Conservation (phyloP, 306 rosid species). For the Castanospermum australe region DNA sequence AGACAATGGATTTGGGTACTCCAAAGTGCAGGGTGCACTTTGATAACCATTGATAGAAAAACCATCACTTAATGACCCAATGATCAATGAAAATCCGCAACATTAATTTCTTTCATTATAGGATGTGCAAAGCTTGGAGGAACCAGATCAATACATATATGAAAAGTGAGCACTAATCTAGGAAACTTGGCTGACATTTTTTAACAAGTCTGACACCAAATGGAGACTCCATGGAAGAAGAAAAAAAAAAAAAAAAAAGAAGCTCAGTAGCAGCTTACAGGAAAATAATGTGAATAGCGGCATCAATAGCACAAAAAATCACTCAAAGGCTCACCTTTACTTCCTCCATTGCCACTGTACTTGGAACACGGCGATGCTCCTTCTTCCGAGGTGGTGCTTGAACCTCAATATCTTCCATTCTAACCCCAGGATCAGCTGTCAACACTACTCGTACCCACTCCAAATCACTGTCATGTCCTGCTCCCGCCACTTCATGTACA, state of each 20-base stretch:
- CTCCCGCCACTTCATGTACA: constrained; percentile 33
- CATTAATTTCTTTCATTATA: background rate
- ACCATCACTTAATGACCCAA: background rate
- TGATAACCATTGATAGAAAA: background rate
- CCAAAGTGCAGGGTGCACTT: background rate
- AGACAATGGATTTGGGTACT: background rate
- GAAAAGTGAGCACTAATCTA: background rate
- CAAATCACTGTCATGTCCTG: constrained; percentile 57
- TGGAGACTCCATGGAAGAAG: background rate
- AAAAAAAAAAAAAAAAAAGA: background rate
- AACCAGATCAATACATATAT: background rate
- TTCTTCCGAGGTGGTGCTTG: constrained; percentile 70
- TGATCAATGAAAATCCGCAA: background rate
- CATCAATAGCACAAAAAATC: constrained; percentile 10
- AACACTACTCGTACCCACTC: constrained; percentile 87
- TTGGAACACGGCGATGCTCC: constrained; percentile 99
- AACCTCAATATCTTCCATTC: constrained; percentile 89
- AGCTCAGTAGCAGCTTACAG: constrained; percentile 9
- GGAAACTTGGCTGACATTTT: constrained; percentile 19
- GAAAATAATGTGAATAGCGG: constrained; percentile 18
- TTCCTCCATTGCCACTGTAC: constrained; percentile 96
- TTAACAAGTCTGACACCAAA: constrained; percentile 7
- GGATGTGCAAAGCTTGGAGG: background rate
- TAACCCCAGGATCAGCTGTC: constrained; percentile 78
- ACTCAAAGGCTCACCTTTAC: constrained; percentile 72